Evolutionary conservation across 805 yeast species (phyloP).

Genomic region (Cyberlindnera maclurae): DNA sequence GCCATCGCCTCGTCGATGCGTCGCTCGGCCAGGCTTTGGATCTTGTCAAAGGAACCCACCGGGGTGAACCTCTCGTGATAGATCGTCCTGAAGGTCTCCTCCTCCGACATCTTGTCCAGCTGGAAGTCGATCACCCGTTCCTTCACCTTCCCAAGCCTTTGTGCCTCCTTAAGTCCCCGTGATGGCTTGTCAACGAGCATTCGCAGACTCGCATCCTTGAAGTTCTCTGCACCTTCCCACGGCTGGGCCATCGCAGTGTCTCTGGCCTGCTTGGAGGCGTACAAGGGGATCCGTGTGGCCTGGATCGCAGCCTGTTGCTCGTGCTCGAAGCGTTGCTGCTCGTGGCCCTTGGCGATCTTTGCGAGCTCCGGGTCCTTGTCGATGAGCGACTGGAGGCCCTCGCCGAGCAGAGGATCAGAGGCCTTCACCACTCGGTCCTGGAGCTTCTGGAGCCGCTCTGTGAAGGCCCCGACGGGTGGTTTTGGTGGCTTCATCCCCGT

Average conservation of each 20-base stretch:
- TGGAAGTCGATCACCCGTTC: conserved; percentile 63
- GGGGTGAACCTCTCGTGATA: conserved; percentile 55
- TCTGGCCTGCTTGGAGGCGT: conserved; percentile 36
- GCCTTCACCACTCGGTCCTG: conserved; percentile 19
- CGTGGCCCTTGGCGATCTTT: conserved; percentile 24
- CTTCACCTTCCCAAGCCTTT: conserved; percentile 50
- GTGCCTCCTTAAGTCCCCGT: conserved; percentile 20
- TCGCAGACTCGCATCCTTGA: conserved; percentile 40
- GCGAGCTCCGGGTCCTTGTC: conserved; percentile 21
- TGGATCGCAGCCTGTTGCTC: conserved; percentile 35
- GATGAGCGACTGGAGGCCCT: conserved; percentile 15
- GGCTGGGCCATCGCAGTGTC: conserved; percentile 45
- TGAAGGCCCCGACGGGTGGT: conserved; percentile 18
- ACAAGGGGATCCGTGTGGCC: conserved; percentile 34
- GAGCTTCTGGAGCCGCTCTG: conserved; percentile 22
- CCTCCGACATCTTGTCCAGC: conserved; percentile 31
- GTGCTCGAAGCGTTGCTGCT: conserved; percentile 29
- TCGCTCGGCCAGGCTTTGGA: conserved; percentile 66
- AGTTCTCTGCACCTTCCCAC: conserved; percentile 53
- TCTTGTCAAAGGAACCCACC: conserved; percentile 32
- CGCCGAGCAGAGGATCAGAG: conserved; percentile 22
- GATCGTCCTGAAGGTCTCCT: conserved; percentile 42
- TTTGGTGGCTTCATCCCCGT: not conserved
- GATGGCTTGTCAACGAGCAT: conserved; percentile 51
- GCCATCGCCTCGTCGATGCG: conserved; percentile 67